Evolutionary conservation across 1,284 basidiomycete species (phyloP), one percentile per base, ranked within the genome.

Genomic region (Somion occarium): DNA sequence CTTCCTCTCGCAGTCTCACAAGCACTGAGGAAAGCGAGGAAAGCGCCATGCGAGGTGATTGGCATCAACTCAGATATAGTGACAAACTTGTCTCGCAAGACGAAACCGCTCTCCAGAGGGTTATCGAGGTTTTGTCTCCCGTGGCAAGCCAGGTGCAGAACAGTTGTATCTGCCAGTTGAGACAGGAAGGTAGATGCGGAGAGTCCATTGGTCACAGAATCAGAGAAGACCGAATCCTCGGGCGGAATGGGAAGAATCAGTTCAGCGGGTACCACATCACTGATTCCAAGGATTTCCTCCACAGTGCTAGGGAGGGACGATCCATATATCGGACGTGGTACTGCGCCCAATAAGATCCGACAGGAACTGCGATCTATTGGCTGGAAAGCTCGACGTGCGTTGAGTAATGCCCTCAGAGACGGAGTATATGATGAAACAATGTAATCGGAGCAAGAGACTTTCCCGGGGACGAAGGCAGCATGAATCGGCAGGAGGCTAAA

Each of bases 1-100:
- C 64, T 65, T 3, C 63, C 64, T 56, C 52, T 63, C 1, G 67
- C 69, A 7, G 66, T 70, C 45, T 70, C 56, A 50, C 70, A 72
- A 0, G 70, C 70, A 23, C 65, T 65, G 12, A 71, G 64, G 50
- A 67, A 68, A 2, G 61, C 66, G 47, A 69, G 43, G 5, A 43
- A 3, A 5, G 42, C 39, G 27, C 44, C 34, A 3, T 22, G 9
- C 15, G 26, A 25, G 3, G 19, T 3, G 24, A 22, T 20, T 5
- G 30, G 41, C 15, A 50, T 20, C 25, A 50, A 13, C n/a, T 44
- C 41, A 12, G 19, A 18, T 3, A 50, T n/a, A 11, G 24, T 18
- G 18, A 50, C 38, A 20, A 18, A 30, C 23, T 44, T 20, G 12
- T 38, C 41, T 12, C 20, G 25, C 11, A 50, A 42, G 11, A 44